A percentile compares a stretch with the other conserved stretches of the same genome.
These are phyloP conservation scores for Sarcodon sp. DNA, from an alignment of 768 basidiomycete species.

Conservation along the genomic window DNA sequence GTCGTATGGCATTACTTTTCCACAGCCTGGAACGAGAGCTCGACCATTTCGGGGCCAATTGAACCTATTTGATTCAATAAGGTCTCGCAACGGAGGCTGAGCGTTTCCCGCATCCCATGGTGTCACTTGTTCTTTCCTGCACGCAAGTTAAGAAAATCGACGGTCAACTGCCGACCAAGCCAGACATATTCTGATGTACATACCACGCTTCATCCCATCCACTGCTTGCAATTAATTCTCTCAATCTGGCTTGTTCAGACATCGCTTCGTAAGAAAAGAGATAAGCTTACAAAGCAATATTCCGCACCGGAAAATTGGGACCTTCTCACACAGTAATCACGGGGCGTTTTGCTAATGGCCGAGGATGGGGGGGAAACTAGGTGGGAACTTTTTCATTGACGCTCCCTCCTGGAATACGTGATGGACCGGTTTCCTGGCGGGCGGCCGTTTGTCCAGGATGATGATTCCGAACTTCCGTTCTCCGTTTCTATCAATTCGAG, in stretches of 20 bases:
- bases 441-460: too few relatives aligned
- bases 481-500: too few relatives aligned
- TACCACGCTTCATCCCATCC: constrained; percentile 13
- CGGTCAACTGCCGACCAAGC: background rate
- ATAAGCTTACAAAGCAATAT: too few relatives aligned
- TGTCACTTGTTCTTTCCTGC: constrained; percentile 34
- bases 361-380: too few relatives aligned
- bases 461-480: too few relatives aligned
- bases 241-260: background rate
- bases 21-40: constrained; percentile 48
- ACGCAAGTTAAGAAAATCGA: background rate
- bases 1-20: constrained; percentile 19
- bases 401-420: too few relatives aligned
- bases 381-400: too few relatives aligned
- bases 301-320: too few relatives aligned
- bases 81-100: constrained; percentile 43
- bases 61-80: constrained; percentile 32
- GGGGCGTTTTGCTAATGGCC: too few relatives aligned
- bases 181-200: background rate
- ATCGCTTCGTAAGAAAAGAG: too few relatives aligned
- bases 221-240: background rate
- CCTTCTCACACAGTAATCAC: too few relatives aligned
- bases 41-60: constrained; percentile 27
- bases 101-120: constrained; percentile 50
- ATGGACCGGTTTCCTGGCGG: too few relatives aligned